Evolutionary conservation across 2,329 filamentous ascomycete species (phyloP).

Genomic region (Venturia nashicola): DNA sequence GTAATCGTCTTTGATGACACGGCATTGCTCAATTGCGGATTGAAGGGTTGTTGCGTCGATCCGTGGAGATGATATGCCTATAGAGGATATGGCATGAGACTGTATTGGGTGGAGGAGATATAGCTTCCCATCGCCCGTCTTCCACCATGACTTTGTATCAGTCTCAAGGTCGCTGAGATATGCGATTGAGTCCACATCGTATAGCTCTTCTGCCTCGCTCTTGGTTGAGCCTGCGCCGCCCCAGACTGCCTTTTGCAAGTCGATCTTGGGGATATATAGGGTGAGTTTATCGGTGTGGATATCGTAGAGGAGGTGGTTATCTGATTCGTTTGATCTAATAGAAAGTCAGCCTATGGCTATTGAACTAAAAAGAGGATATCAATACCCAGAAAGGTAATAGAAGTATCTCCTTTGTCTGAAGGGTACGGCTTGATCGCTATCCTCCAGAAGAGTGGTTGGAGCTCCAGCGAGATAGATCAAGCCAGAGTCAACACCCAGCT

Average conservation of each 20-base stretch:
- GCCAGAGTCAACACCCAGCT: constrained; percentile 24
- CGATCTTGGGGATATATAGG: constrained; percentile 61
- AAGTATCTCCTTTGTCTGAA: constrained; percentile 52
- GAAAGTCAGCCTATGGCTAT: constrained; percentile 16
- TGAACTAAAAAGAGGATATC: neutral
- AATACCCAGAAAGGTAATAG: constrained; percentile 44
- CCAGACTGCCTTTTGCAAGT: constrained; percentile 50
- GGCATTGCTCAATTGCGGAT: constrained; percentile 63
- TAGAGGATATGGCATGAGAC: constrained; percentile 21
- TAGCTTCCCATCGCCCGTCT: constrained; percentile 15
- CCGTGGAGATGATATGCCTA: neutral
- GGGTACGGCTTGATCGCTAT: constrained; percentile 44
- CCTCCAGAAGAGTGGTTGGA: constrained; percentile 37
- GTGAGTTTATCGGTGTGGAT: constrained; percentile 48
- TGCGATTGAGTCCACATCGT: constrained; percentile 60
- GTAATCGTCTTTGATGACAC: constrained; percentile 72
- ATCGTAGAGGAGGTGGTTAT: constrained; percentile 46
- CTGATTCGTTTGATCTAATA: constrained; percentile 30
- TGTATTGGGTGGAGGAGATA: constrained; percentile 25
- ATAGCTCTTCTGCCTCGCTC: constrained; percentile 42
- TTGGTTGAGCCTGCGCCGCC: constrained; percentile 47
- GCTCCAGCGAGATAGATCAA: constrained; percentile 46
- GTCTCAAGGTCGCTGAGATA: constrained; percentile 30
- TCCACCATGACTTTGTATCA: constrained; percentile 21
- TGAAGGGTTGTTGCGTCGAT: constrained; percentile 32